phyloP scores from a whole-genome alignment of 1,284 basidiomycete genomes.

The Fomitopsis schrenkii region DNA sequence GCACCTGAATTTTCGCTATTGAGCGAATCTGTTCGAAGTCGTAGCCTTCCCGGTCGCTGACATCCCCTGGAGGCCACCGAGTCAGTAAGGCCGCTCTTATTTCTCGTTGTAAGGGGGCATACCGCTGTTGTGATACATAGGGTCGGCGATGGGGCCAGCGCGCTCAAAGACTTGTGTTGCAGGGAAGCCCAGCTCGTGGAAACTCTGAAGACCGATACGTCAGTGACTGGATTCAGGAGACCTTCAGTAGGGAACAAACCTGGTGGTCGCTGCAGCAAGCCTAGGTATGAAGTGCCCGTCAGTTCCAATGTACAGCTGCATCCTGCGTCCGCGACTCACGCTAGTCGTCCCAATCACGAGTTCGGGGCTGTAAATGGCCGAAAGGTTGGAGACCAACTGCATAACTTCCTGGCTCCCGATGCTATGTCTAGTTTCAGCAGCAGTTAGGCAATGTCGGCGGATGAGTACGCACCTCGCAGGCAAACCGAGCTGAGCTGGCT shows the following conservation, averaged over 20 bases:
- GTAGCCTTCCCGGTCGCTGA: slow-evolving; percentile 73
- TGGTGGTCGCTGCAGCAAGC: slow-evolving; percentile 89
- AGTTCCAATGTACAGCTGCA: neutral
- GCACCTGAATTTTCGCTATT: slow-evolving; percentile 82
- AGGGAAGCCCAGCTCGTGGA: slow-evolving; percentile 78
- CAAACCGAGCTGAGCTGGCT: slow-evolving; percentile 78
- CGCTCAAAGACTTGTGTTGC: slow-evolving; percentile 82
- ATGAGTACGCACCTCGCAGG: slow-evolving; percentile 47
- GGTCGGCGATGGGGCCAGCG: slow-evolving; percentile 77
- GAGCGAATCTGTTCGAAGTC: slow-evolving; percentile 76
- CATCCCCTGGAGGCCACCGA: slow-evolving; percentile 45
- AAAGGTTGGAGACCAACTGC: slow-evolving; percentile 70
- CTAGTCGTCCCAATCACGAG: slow-evolving; percentile 72
- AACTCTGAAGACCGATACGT: slow-evolving; percentile 45
- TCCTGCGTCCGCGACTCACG: slow-evolving; percentile 29
- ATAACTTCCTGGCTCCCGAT: slow-evolving; percentile 77
- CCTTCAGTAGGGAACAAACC: slow-evolving; percentile 26
- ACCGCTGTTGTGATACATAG: slow-evolving; percentile 85
- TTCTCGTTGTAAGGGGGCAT: slow-evolving; percentile 12
- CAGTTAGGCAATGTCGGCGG: neutral
- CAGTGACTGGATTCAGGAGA: neutral
- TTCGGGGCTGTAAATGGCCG: slow-evolving; percentile 77
- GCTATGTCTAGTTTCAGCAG: slow-evolving; percentile 32
- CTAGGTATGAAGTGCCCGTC: slow-evolving; percentile 23
- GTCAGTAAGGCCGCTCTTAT: neutral